Base-by-base conservation (phyloP, 2,329 filamentous ascomycete genomes). In the Aspergillus floridensis region DNA sequence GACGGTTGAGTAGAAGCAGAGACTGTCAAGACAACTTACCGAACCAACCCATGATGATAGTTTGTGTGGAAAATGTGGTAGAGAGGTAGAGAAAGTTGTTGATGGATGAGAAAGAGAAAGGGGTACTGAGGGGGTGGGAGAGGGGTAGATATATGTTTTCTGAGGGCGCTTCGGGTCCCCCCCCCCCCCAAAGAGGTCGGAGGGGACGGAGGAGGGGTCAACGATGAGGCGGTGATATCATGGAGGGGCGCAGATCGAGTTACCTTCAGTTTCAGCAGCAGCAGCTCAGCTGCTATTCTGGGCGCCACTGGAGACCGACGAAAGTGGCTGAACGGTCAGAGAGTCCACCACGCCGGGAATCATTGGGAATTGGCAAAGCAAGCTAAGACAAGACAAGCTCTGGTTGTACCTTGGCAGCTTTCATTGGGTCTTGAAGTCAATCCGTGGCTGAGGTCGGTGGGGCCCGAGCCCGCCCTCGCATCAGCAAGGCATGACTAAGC, bases 1-100 rank as follows among this genome's bases (percentile, higher is more conserved):
- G 21, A 51, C 49, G 49, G 35, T 41, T 41, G 38, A 6, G 32
- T 16, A 12, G 16, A 11, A 12, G 31, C 12, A 31, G 10, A 46
- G 14, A 7, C 12, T 16, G 10, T n/a, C 3, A 31, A 19, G 46
- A 14, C 21, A 3, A 44, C 59, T 24, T 56, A 65, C 63, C 41
- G 56, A 65, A 64, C 58, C 58, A 65, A 59, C 58, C 63, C 63
- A 65, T 65, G 44, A 49, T 64, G 57, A 19, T 48, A 38, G 11
- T 31, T 29, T 54, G 52, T 53, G 22, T 54, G 24, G n/a, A n/a
- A 46, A 48, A 8, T 32, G 22, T 29, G n/a, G n/a, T 12, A 22
- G n/a, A 32, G 24, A 8, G 19, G 22, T n/a, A 35, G 22, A 47
- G 26, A 5, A 48, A 11, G 4, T 22, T 54, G 41, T 54, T 54